Evolutionary conservation across 495 filamentous ascomycete genomes (phyloP).

Genomic region (Cercophora scortea): DNA sequence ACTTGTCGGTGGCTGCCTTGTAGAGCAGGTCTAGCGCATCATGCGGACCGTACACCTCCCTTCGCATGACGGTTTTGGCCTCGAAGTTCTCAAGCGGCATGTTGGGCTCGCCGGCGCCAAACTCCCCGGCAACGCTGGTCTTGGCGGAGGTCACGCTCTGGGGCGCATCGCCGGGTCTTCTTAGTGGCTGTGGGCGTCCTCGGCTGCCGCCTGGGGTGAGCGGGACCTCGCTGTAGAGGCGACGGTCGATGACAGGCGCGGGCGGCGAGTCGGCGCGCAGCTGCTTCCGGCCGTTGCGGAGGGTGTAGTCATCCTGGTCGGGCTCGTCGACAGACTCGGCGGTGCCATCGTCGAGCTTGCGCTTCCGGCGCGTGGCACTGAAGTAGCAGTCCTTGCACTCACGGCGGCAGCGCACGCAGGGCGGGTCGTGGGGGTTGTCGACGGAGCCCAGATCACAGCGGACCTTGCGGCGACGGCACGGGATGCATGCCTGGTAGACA

Average conservation of each 20-base stretch:
- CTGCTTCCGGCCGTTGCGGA: conserved; percentile 48
- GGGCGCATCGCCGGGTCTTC: conserved; percentile 33
- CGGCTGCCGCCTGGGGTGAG: conserved; percentile 57
- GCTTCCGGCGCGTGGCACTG: conserved; percentile 89
- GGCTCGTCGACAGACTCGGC: conserved; percentile 40
- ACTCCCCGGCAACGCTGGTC: conserved; percentile 34
- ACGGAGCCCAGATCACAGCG: conserved; percentile 92
- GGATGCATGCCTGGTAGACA: conserved; percentile 83
- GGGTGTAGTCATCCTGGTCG: conserved; percentile 46
- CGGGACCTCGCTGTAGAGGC: conserved; percentile 39
- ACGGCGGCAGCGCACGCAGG: conserved; percentile 86
- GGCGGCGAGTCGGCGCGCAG: conserved; percentile 31
- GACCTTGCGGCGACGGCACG: conserved; percentile 84
- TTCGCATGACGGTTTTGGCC: conserved; percentile 53
- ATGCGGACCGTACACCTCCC: conserved; percentile 59
- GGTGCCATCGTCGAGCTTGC: conserved; percentile 62
- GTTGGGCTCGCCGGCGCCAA: conserved; percentile 31
- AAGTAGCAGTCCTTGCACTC: conserved; percentile 96
- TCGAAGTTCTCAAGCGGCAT: conserved; percentile 50
- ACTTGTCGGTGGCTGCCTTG: conserved; percentile 59
- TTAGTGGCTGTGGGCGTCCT: conserved; percentile 50
- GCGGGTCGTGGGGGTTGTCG: conserved; percentile 88
- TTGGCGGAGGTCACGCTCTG: conserved; percentile 19
- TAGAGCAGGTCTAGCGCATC: conserved; percentile 64
- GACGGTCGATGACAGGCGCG: conserved; percentile 28